A percentile compares a stretch with the other conserved stretches of the same genome.
Evolutionary conservation across 495 filamentous ascomycete species (phyloP).

Genomic region (Tuber calosporum): DNA sequence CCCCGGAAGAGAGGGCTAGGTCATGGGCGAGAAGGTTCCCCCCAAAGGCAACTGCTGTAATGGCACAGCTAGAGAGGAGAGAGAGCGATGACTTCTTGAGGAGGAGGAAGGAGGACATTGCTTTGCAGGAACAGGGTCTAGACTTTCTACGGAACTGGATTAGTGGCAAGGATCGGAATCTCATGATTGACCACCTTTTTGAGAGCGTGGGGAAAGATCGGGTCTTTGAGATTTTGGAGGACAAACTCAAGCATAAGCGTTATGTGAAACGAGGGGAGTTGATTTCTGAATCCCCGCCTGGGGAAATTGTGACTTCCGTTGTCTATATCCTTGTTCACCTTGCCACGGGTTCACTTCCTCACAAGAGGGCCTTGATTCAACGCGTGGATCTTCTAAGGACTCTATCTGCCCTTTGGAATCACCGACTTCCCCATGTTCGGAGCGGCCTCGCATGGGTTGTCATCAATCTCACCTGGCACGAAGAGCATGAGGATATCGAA

Average conservation of each 20-base stretch:
- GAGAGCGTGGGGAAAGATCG: constrained; percentile 53
- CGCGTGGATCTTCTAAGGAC: constrained; percentile 54
- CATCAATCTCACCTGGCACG: constrained; percentile 73
- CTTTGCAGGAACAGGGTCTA: constrained; percentile 82
- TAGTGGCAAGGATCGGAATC: constrained; percentile 54
- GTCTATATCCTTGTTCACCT: constrained; percentile 76
- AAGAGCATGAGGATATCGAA: constrained; percentile 58
- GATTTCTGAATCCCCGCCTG: constrained; percentile 49
- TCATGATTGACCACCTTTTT: constrained; percentile 64
- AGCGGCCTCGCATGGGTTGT: constrained; percentile 70
- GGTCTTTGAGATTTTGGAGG: constrained; percentile 55
- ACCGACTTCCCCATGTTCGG: constrained; percentile 62
- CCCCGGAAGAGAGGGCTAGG: constrained; percentile 28
- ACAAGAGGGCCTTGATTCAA: constrained; percentile 59
- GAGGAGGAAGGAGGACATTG: constrained; percentile 63
- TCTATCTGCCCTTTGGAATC: constrained; percentile 66
- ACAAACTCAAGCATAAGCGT: constrained; percentile 49
- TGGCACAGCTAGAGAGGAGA: constrained; percentile 30
- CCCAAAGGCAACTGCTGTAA: constrained; percentile 31
- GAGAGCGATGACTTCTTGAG: constrained; percentile 24
- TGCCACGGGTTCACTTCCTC: constrained; percentile 66
- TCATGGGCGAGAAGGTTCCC: constrained; percentile 27
- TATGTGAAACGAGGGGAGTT: constrained; percentile 28
- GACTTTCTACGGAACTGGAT: constrained; percentile 87
- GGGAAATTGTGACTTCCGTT: constrained; percentile 67